Conservation (phyloP, 306 rosid species). For the Fragaria ananassa region DNA sequence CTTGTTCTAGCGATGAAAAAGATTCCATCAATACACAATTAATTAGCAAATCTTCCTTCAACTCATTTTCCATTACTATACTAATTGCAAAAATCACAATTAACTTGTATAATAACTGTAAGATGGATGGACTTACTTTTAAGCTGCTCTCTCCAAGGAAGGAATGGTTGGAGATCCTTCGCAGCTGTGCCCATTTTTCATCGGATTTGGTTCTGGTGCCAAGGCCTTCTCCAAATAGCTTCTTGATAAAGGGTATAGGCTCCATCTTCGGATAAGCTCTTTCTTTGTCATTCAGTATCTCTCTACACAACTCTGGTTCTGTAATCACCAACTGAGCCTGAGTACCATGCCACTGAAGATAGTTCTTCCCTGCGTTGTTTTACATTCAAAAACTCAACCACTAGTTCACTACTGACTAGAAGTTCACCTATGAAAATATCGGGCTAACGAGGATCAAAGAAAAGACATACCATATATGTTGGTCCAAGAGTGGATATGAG, state of each 20-base stretch:
- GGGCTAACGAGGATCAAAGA: background rate
- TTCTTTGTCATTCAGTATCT: background rate
- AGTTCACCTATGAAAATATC: background rate
- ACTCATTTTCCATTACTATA: background rate
- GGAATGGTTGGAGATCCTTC: background rate
- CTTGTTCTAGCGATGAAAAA: background rate
- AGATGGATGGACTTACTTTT: background rate
- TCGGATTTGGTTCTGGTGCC: background rate
- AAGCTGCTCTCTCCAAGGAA: slow-evolving; percentile 5
- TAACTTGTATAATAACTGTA: background rate
- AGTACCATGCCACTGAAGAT: background rate
- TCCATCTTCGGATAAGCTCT: background rate
- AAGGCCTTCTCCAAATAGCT: background rate
- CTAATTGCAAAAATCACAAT: background rate
- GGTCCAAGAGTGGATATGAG: background rate
- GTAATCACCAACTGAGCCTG: background rate
- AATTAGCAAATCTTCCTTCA: background rate
- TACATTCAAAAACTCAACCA: background rate
- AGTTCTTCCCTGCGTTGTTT: background rate
- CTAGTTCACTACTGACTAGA: background rate
- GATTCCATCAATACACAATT: background rate
- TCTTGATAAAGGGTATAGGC: background rate
- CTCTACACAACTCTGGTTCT: background rate
- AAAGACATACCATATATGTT: background rate
- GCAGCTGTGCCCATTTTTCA: background rate